Evolutionary conservation across 78 protist species (phyloP).

Genomic region (Dictyostelium purpureum): DNA sequence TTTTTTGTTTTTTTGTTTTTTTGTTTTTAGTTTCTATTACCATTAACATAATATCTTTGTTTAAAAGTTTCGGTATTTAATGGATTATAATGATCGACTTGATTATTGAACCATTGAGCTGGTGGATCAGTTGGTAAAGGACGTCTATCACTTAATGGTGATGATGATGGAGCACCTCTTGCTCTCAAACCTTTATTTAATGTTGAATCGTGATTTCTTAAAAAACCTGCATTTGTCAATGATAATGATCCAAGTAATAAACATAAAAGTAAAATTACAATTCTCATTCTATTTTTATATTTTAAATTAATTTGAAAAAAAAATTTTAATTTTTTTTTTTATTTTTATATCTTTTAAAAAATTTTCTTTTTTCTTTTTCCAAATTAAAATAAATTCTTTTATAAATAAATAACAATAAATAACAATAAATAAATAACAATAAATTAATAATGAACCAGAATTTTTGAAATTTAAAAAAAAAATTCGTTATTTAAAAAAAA

Average conservation of each 20-base stretch:
- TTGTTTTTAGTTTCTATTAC: not conserved
- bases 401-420: not conserved
- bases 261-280: not conserved
- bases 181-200: constrained; percentile 16
- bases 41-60: constrained; percentile 77
- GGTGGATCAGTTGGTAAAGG: not conserved
- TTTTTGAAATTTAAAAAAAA: too few relatives aligned
- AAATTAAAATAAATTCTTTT: not conserved
- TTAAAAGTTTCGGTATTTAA: constrained; percentile 47
- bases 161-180: not conserved
- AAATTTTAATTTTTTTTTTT: too few relatives aligned
- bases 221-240: not conserved
- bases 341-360: not conserved
- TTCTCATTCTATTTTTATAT: not conserved
- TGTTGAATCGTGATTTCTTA: constrained; percentile 15
- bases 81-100: constrained; percentile 81
- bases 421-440: too few relatives aligned
- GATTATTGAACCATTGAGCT: constrained; percentile 56
- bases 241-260: not conserved
- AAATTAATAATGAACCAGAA: too few relatives aligned
- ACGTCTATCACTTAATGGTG: not conserved
- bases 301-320: not conserved
- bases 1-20: not conserved
- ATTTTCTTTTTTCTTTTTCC: too few relatives aligned
- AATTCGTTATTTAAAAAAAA: too few relatives aligned